phyloP scores from a whole-genome alignment of 2,329 filamentous ascomycete genomes.

The Pestalotiopsis sp. region DNA sequence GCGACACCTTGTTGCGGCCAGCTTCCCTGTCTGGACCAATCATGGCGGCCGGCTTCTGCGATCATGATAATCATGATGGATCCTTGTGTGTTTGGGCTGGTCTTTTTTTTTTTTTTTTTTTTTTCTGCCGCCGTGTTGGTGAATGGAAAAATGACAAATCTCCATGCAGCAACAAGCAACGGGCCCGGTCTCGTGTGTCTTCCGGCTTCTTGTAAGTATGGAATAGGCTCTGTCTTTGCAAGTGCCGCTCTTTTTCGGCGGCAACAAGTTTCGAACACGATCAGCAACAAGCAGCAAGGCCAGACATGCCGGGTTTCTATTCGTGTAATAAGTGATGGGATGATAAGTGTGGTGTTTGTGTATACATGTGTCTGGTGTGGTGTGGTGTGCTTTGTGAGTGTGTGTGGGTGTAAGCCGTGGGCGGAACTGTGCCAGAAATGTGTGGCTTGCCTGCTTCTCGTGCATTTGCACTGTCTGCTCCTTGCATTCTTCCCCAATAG shows the following conservation, averaged over 20 bases:
- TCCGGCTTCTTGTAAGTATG: not conserved
- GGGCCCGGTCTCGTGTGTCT: not conserved
- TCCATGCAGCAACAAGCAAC: not conserved
- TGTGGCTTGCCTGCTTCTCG: not conserved
- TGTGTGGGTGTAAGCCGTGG: not conserved
- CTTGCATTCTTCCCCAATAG: not conserved
- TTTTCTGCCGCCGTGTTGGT: not conserved
- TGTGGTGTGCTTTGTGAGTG: not conserved
- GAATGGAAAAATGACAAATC: not conserved
- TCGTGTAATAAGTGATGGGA: not conserved
- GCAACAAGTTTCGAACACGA: not conserved
- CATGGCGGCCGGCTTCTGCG: not conserved
- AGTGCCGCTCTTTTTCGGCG: not conserved
- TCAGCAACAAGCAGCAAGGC: not conserved
- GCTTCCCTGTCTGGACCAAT: constrained; percentile 2
- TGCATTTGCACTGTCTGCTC: constrained; percentile 7
- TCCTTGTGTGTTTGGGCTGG: not conserved
- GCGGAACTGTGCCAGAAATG: not conserved
- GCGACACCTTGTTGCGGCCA: constrained; percentile 2
- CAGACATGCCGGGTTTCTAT: constrained; percentile 10
- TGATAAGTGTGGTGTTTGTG: not conserved
- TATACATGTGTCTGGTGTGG: not conserved
- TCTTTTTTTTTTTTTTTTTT: not conserved
- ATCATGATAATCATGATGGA: not conserved
- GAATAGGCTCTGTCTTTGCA: not conserved